phyloP scores from a whole-genome alignment of 306 rosid species.

The Castanea crenata region DNA sequence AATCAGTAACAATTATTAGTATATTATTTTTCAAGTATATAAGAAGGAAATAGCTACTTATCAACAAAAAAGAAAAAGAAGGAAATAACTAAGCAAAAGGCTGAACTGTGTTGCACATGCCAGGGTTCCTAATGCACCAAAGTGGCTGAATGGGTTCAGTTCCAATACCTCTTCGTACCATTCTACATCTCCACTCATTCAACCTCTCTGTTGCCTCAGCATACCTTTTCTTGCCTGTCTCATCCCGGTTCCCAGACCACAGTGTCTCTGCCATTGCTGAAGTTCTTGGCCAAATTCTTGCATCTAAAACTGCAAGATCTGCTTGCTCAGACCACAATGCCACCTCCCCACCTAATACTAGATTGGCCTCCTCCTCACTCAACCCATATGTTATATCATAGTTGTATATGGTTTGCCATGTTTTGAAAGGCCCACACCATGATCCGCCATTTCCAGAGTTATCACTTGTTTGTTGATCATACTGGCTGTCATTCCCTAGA shows the following conservation, averaged over 20 bases:
- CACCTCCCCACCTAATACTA: no score
- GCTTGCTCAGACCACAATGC: no score
- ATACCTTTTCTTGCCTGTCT: constrained; percentile 54
- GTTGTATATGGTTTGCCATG: no score
- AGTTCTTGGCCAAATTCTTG: constrained; percentile 78
- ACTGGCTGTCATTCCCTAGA: no score
- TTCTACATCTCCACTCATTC: constrained; percentile 84
- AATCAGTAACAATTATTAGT: no score
- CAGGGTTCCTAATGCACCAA: constrained; percentile 79
- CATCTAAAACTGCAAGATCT: constrained; percentile 32
- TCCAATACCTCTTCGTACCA: constrained; percentile 70
- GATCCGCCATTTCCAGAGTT: no score
- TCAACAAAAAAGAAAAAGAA: neutral
- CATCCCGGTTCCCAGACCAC: constrained; percentile 82
- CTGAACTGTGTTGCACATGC: constrained; percentile 69
- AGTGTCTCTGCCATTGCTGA: constrained; percentile 74
- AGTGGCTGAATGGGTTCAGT: constrained; percentile 33
- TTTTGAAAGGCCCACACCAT: no score
- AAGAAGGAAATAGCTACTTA: constrained; percentile 18
- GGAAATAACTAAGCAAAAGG: constrained; percentile 13
- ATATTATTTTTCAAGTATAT: neutral
- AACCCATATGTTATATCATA: no score
- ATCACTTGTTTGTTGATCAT: no score
- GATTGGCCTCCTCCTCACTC: no score
- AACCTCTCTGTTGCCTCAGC: constrained; percentile 77